A percentile compares a stretch with the other conserved stretches of the same genome.
phyloP scores from a whole-genome alignment of 495 filamentous ascomycete species.

The Penicillium lividum region DNA sequence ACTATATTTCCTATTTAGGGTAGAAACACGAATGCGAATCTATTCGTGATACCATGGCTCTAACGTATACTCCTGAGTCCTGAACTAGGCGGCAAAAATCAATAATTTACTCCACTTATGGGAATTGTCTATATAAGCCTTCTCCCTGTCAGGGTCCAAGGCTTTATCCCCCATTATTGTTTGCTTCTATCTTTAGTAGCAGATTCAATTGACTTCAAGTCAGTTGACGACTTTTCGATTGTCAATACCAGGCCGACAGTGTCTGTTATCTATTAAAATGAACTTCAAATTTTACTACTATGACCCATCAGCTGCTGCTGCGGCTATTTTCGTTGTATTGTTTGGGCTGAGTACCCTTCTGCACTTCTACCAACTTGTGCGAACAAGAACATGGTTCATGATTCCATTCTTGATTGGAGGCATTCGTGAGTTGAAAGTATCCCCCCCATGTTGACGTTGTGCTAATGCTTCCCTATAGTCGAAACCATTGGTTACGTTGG shows the following conservation, averaged over 20 bases:
- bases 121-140: not conserved
- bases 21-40: not conserved
- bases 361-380: slow-evolving; percentile 48
- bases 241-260: too few species aligned
- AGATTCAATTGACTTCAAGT: not conserved
- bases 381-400: slow-evolving; percentile 54
- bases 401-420: slow-evolving; percentile 57
- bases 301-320: slow-evolving; percentile 48
- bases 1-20: not conserved
- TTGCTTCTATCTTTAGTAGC: not conserved
- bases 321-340: slow-evolving; percentile 51
- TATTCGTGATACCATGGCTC: not conserved
- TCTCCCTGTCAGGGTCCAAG: not conserved
- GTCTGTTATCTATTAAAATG: slow-evolving; percentile 12
- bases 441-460: too few species aligned
- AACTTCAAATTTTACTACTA: slow-evolving; percentile 43
- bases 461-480: slow-evolving; percentile 19
- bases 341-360: slow-evolving; percentile 44
- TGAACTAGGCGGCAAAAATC: not conserved
- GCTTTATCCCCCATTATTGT: not conserved
- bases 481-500: slow-evolving; percentile 46
- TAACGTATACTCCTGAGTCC: not conserved
- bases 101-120: not conserved
- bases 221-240: too few species aligned
- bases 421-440: slow-evolving; percentile 39